These are phyloP conservation scores for Fragosphaeria purpurea DNA, from an alignment of 2,329 filamentous ascomycete species.

Conservation along the genomic window DNA sequence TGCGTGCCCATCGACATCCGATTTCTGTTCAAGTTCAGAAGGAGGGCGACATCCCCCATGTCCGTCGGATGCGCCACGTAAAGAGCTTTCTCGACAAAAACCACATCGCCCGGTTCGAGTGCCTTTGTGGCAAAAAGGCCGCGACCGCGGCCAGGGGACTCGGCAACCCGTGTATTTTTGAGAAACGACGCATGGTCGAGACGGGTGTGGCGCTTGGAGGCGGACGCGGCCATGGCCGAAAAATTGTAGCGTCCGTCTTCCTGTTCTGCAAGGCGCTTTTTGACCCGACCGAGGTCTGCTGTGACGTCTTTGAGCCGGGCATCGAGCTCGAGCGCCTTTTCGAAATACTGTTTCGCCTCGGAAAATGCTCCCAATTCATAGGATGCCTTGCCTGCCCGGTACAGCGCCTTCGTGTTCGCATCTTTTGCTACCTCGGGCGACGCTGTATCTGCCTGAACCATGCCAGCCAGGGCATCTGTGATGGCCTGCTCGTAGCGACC, in stretches of 20 bases:
- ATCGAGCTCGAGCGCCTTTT: conserved; percentile 17
- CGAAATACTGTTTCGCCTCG: conserved; percentile 13
- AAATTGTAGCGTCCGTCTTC: conserved; percentile 20
- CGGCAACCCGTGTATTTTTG: conserved; percentile 5
- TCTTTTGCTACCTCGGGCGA: background rate
- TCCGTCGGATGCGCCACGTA: background rate
- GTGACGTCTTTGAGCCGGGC: background rate
- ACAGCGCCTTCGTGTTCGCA: conserved; percentile 7
- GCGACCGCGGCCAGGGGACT: background rate
- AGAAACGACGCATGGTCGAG: conserved; percentile 20
- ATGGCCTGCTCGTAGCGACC: conserved; percentile 2
- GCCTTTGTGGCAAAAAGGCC: background rate
- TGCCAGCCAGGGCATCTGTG: background rate
- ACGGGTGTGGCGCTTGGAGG: conserved; percentile 4
- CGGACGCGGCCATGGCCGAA: conserved; percentile 13
- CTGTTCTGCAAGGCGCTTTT: conserved; percentile 17
- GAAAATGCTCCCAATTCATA: conserved; percentile 8
- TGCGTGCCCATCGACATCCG: background rate
- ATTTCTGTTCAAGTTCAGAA: background rate
- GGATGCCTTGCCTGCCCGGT: conserved; percentile 8
- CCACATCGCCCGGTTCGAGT: background rate
- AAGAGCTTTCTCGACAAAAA: conserved; percentile 2
- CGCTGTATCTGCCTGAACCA: conserved; percentile 3
- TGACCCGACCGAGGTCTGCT: background rate
- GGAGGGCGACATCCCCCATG: background rate